phyloP scores from a whole-genome alignment of 2,329 filamentous ascomycete species.

The Aspergillus cejpii region DNA sequence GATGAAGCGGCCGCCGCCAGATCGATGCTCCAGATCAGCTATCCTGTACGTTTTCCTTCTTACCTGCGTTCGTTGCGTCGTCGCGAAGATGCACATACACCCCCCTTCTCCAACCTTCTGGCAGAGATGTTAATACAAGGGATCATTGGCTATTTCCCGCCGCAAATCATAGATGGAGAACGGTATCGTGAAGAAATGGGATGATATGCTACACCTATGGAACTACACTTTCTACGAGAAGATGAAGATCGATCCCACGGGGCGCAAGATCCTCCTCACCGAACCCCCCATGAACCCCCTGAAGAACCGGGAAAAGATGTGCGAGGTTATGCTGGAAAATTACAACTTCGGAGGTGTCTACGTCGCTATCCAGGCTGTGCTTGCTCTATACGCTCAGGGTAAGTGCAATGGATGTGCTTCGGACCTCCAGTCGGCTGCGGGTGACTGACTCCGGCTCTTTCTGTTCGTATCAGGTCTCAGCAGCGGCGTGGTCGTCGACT shows the following conservation, averaged over 20 bases:
- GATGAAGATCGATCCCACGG: conserved; percentile 82
- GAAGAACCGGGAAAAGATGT: conserved; percentile 96
- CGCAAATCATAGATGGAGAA: conserved; percentile 76
- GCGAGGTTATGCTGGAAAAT: conserved; percentile 97
- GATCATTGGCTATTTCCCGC: conserved; percentile 5
- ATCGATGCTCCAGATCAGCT: conserved; percentile 97
- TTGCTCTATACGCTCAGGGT: conserved; percentile 95
- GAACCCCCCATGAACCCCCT: conserved; percentile 98
- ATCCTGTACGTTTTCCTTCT: conserved; percentile 57
- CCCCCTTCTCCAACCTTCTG: conserved; percentile 10
- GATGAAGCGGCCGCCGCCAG: conserved; percentile 93
- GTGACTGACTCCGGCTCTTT: conserved; percentile 3
- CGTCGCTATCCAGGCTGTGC: conserved; percentile 92
- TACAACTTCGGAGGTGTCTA: conserved; percentile 96
- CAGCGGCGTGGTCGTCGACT: conserved; percentile 96
- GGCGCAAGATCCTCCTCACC: conserved; percentile 93
- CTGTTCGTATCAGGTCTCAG: conserved; percentile 56
- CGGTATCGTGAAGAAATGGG: conserved; percentile 98
- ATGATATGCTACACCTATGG: conserved; percentile 99
- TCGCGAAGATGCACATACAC: neutral
- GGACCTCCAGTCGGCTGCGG: conserved; percentile 6
- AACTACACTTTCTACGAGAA: conserved; percentile 98
- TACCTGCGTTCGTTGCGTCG: neutral
- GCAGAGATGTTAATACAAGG: conserved; percentile 19
- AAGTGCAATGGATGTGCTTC: conserved; percentile 23